Base-by-base conservation (phyloP, 2,329 filamentous ascomycete genomes). In the Cercospora berteroae region DNA sequence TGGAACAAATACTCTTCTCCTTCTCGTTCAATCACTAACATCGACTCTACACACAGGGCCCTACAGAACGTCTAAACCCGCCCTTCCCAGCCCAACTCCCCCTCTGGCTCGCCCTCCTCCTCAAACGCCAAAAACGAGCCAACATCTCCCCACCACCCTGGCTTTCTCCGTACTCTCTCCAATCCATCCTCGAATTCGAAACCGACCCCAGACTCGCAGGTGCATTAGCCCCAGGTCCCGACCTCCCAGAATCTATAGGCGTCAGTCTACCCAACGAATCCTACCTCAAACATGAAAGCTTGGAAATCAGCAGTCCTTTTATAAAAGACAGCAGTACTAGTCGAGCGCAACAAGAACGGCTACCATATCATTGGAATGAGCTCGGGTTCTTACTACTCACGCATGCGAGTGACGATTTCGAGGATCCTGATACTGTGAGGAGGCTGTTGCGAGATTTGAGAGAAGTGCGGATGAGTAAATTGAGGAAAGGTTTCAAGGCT, bases 331-430 rank as follows among this genome's bases (percentile, higher is more conserved):
- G 89, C 16, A 92, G 90, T 70, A 93, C 90, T 0, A 87, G 89
- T 20, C 83, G 87, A 57, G 87, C 90, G 1, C 88, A 89, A 8
- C 81, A 88, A 0, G 88, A 88, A 48, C 87, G 89, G 13, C 83
- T 99, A 33, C 95, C 95, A 0, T 98, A 96, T 77, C 94, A 98
- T 81, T 99, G 94, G 94, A 86, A 96, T 50, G 95, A 98, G 80
- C 82, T 98, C 8, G 90, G 91, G 18, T 93, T 97, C 80, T 88
- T 96, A 77, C 83, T 99, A 56, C 86, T 99, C 2, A 90, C 94
- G 57, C 90, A 92, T 64, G 94, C 94, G 4, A 85, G 87, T 27
- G 94, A 97, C 78, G 94, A 97, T 78, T 86, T 98, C 60, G 85
- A 87, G 39, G 83, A 90, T 0, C 85, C 91, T 2, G 89, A 93